These are phyloP conservation scores for Leptographium galeiforme DNA, from an alignment of 2,329 filamentous ascomycete genomes.

Conservation along the genomic window DNA sequence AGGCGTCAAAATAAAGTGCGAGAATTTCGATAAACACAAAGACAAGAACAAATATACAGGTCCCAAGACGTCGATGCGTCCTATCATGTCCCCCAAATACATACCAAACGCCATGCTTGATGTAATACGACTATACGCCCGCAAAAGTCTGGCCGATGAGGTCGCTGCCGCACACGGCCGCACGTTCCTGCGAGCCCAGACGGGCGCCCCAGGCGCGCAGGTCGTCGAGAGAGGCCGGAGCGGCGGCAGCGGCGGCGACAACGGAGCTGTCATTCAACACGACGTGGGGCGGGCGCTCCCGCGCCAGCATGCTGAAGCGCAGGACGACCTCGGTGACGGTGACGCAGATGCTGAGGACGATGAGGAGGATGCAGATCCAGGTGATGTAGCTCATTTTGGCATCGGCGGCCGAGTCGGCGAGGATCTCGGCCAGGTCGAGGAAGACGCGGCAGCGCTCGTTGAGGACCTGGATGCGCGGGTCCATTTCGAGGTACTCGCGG, in stretches of 20 bases:
- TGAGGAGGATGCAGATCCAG: slow-evolving; percentile 95
- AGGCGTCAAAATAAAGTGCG: background rate
- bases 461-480: slow-evolving; percentile 86
- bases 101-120: background rate
- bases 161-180: slow-evolving; percentile 12
- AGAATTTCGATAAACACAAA: background rate
- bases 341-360: slow-evolving; percentile 79
- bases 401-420: slow-evolving; percentile 83
- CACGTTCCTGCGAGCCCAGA: slow-evolving; percentile 9
- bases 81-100: too few species aligned
- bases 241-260: background rate
- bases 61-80: background rate
- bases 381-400: slow-evolving; percentile 93
- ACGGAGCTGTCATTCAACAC: background rate
- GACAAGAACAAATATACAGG: background rate
- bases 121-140: slow-evolving; percentile 7
- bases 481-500: slow-evolving; percentile 94
- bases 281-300: slow-evolving; percentile 22
- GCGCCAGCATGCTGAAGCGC: slow-evolving; percentile 61
- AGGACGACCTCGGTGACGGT: slow-evolving; percentile 82
- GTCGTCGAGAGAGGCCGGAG: slow-evolving; percentile 8
- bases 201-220: slow-evolving; percentile 11
- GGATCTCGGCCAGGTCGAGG: slow-evolving; percentile 86
- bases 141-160: slow-evolving; percentile 12
- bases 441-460: slow-evolving; percentile 97